phyloP scores from a whole-genome alignment of 139 green algal species.

The Ulvella scutata region DNA sequence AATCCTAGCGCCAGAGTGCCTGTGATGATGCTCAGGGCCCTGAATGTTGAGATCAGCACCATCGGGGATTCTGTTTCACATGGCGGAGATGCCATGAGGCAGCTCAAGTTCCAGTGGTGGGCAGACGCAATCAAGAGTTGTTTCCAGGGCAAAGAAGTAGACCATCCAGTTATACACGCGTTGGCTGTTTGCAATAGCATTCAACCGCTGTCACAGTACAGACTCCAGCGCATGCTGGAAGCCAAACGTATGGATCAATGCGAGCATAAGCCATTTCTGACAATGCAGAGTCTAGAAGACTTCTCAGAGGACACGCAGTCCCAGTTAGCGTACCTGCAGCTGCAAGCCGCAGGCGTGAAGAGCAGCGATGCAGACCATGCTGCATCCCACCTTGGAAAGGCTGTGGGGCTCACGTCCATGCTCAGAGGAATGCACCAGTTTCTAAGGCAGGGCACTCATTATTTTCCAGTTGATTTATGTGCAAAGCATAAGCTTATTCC shows the following conservation, averaged over 20 bases:
- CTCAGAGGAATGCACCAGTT: slow-evolving; percentile 16
- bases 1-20: background rate
- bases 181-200: slow-evolving; percentile 21
- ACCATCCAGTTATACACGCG: slow-evolving; percentile 36
- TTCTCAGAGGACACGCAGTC: slow-evolving; percentile 54
- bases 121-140: slow-evolving; percentile 38
- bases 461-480: slow-evolving; percentile 28
- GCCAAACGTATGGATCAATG: slow-evolving; percentile 39
- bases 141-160: slow-evolving; percentile 16
- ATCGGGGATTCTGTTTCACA: background rate
- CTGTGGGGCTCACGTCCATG: slow-evolving; percentile 41
- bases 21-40: background rate
- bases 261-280: slow-evolving; percentile 24
- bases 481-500: slow-evolving; percentile 10
- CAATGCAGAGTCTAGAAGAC: slow-evolving; percentile 40
- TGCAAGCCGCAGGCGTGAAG: slow-evolving; percentile 19
- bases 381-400: slow-evolving; percentile 59
- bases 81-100: slow-evolving; percentile 15
- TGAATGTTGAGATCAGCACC: background rate
- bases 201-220: slow-evolving; percentile 27
- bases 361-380: slow-evolving; percentile 46
- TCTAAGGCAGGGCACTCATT: slow-evolving; percentile 1
- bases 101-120: slow-evolving; percentile 71
- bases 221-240: slow-evolving; percentile 51
- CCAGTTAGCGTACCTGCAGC: slow-evolving; percentile 45